These are phyloP conservation scores for Petunia hybrid DNA, from an alignment of 305 asterid species.

Conservation along the genomic window DNA sequence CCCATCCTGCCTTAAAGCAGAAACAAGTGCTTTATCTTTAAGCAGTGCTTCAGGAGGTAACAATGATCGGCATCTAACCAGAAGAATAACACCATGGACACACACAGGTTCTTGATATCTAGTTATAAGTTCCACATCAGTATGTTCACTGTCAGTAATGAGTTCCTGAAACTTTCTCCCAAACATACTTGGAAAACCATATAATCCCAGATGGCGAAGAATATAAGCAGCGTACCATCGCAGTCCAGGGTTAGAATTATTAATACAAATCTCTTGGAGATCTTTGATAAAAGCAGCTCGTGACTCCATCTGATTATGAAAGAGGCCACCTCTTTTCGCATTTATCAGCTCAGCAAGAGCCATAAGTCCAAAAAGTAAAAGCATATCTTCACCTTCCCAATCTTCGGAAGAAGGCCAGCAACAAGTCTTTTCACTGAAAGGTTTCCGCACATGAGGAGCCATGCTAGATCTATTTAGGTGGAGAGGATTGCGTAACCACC, in stretches of 20 bases:
- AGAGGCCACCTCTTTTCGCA: slow-evolving; percentile 38
- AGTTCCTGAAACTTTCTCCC: slow-evolving; percentile 71
- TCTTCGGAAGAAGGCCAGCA: slow-evolving; percentile 64
- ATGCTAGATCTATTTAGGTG: slow-evolving; percentile 56
- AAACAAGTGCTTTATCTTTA: slow-evolving; percentile 47
- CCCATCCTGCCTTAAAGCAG: slow-evolving; percentile 43
- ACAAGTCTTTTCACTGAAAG: slow-evolving; percentile 64
- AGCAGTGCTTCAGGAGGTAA: slow-evolving; percentile 57
- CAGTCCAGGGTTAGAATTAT: slow-evolving; percentile 63
- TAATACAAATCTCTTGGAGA: slow-evolving; percentile 65
- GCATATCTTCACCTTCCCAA: slow-evolving; percentile 92
- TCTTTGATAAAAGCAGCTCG: slow-evolving; percentile 46
- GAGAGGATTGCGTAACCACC: slow-evolving; percentile 60
- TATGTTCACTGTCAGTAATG: slow-evolving; percentile 57
- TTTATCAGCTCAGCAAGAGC: slow-evolving; percentile 76
- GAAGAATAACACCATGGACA: slow-evolving; percentile 79
- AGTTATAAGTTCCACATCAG: slow-evolving; percentile 70
- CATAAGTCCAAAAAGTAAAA: slow-evolving; percentile 82
- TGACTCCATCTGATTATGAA: slow-evolving; percentile 38
- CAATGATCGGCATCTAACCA: slow-evolving; percentile 73
- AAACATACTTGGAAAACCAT: slow-evolving; percentile 80
- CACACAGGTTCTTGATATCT: slow-evolving; percentile 52
- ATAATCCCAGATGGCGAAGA: slow-evolving; percentile 71
- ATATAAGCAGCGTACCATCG: slow-evolving; percentile 84
- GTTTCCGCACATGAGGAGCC: slow-evolving; percentile 66